A percentile compares a stretch with the other conserved stretches of the same genome.
phyloP scores from a whole-genome alignment of 305 asterid genomes.

The Fraxinus latifolia region DNA sequence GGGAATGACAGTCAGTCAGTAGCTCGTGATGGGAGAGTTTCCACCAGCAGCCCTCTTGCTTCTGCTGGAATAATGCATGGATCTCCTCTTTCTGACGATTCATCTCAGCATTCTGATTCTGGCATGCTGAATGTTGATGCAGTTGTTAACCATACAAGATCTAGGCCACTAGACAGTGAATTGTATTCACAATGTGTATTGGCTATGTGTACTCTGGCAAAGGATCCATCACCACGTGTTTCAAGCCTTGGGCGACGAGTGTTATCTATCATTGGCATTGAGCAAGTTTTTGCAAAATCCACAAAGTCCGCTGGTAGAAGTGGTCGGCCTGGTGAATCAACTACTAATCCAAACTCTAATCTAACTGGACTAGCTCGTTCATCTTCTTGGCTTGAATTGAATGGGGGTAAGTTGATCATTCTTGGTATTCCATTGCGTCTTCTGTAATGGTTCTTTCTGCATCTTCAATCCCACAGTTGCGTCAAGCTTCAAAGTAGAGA shows the following conservation, averaged over 20 bases:
- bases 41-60: constrained; percentile 89
- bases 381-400: constrained; percentile 92
- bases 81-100: constrained; percentile 96
- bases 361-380: constrained; percentile 91
- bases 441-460: background rate
- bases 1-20: constrained; percentile 62
- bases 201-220: constrained; percentile 89
- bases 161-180: constrained; percentile 74
- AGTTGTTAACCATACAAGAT: constrained; percentile 56
- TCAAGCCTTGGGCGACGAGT: constrained; percentile 81
- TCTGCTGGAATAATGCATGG: constrained; percentile 84
- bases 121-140: constrained; percentile 83
- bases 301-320: constrained; percentile 43
- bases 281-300: constrained; percentile 85
- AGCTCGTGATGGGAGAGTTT: constrained; percentile 71
- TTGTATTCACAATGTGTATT: constrained; percentile 77
- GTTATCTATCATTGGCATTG: constrained; percentile 86
- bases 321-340: constrained; percentile 53
- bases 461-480: background rate
- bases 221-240: constrained; percentile 98
- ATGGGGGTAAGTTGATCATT: constrained; percentile 58
- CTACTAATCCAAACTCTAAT: constrained; percentile 46
- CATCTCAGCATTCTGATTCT: constrained; percentile 91
- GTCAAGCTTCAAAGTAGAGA: background rate
- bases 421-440: background rate